Percentiles rank a stretch among this genome's conserved stretches.
phyloP scores from a whole-genome alignment of 306 rosid species.

The Cucurbita moschata region DNA sequence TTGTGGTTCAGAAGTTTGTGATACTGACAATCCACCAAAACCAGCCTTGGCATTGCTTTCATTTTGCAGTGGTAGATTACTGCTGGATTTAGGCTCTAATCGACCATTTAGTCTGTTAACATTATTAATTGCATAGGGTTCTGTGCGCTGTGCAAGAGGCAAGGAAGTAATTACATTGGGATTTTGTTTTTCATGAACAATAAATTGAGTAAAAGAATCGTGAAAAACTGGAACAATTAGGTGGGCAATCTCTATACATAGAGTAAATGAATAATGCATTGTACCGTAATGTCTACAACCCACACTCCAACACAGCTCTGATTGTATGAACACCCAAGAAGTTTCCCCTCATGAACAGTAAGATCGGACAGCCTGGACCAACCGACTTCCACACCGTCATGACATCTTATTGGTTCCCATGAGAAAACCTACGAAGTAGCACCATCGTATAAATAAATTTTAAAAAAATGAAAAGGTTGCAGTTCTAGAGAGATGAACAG shows the following conservation, averaged over 20 bases:
- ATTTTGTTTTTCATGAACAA: not conserved
- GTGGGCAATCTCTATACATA: not conserved
- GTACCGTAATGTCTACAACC: slow-evolving; percentile 97
- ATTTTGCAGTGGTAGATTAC: slow-evolving; percentile 42
- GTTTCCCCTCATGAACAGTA: slow-evolving; percentile 94
- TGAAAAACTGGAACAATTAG: slow-evolving; percentile 10
- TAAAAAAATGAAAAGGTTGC: not conserved
- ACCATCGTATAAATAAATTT: not conserved
- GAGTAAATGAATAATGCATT: slow-evolving; percentile 7
- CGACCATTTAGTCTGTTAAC: slow-evolving; percentile 55
- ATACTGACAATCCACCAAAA: slow-evolving; percentile 37
- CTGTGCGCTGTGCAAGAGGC: slow-evolving; percentile 59
- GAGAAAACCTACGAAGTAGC: slow-evolving; percentile 58
- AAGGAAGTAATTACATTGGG: not conserved
- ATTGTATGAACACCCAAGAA: slow-evolving; percentile 95
- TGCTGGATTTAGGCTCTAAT: slow-evolving; percentile 66
- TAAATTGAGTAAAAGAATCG: slow-evolving; percentile 11
- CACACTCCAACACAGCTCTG: slow-evolving; percentile 99
- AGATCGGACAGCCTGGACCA: slow-evolving; percentile 97
- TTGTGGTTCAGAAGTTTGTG: slow-evolving; percentile 72
- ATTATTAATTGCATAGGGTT: slow-evolving; percentile 60
- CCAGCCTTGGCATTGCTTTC: slow-evolving; percentile 55
- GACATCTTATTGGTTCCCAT: slow-evolving; percentile 93
- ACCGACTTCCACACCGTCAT: slow-evolving; percentile 88
- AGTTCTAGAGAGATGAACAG: not conserved